These are phyloP conservation scores for Boletus albobrunnescens DNA, from an alignment of 1,284 basidiomycete genomes.

Conservation along the genomic window DNA sequence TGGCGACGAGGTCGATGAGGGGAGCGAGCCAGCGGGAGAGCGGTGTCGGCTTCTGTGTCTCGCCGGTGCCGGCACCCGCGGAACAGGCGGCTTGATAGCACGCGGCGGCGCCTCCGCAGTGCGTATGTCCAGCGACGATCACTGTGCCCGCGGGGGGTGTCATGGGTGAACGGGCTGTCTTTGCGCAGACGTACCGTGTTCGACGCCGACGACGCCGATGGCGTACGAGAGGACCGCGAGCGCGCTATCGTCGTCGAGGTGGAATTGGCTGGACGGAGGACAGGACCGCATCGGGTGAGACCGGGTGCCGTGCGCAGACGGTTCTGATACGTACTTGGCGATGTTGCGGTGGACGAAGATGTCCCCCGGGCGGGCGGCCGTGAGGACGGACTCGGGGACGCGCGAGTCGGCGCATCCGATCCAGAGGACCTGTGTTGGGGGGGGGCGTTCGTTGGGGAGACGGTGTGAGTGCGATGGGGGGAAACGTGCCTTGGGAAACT, in stretches of 20 bases:
- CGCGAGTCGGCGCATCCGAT: slow-evolving; percentile 72
- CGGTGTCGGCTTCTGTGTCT: slow-evolving; percentile 15
- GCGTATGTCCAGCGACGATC: slow-evolving; percentile 76
- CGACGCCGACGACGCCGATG: slow-evolving; percentile 71
- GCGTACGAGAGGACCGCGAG: slow-evolving; percentile 81
- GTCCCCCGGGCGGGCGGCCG: slow-evolving; percentile 57
- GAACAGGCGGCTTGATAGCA: slow-evolving; percentile 44
- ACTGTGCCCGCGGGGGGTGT: too few species aligned
- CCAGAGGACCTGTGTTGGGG: slow-evolving; percentile 54
- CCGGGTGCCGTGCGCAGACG: too few species aligned
- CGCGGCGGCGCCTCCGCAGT: slow-evolving; percentile 76
- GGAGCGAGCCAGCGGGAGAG: slow-evolving; percentile 69
- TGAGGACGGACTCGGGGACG: slow-evolving; percentile 56
- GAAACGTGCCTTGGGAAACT: slow-evolving; percentile 60
- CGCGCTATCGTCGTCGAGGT: slow-evolving; percentile 72
- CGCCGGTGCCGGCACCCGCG: not conserved
- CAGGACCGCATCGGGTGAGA: not conserved
- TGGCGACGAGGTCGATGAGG: slow-evolving; percentile 54
- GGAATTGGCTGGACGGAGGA: slow-evolving; percentile 86
- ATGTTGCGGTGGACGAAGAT: slow-evolving; percentile 69
- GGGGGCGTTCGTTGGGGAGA: too few species aligned
- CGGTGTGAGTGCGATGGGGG: not conserved
- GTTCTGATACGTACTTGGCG: slow-evolving; percentile 56
- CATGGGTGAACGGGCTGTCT: too few species aligned
- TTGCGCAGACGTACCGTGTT: slow-evolving; percentile 61